phyloP scores from a whole-genome alignment of 1,284 basidiomycete species.

The Cryptococcus sp. region DNA sequence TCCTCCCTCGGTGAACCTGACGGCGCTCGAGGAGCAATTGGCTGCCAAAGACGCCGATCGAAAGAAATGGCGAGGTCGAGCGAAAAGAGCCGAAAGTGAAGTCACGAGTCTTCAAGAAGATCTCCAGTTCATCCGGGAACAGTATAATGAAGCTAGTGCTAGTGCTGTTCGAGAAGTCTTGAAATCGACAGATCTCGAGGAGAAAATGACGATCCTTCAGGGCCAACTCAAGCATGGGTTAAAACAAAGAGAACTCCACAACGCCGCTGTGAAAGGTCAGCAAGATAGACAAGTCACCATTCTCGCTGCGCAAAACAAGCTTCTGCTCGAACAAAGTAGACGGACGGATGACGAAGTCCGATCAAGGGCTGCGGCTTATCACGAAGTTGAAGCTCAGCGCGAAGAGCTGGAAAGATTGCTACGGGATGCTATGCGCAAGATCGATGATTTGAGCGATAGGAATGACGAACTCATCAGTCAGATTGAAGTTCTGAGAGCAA shows the following conservation, averaged over 20 bases:
- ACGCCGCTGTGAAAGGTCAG: slow-evolving; percentile 11
- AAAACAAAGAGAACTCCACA: slow-evolving; percentile 32
- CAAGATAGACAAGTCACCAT: slow-evolving; percentile 9
- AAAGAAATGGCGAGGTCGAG: slow-evolving; percentile 1
- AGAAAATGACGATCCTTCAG: slow-evolving; percentile 18
- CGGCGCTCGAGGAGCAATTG: no score
- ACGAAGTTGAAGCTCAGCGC: slow-evolving; percentile 4
- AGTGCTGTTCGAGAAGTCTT: slow-evolving; percentile 25
- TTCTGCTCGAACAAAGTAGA: slow-evolving; percentile 36
- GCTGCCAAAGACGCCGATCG: not conserved
- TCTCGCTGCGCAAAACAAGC: slow-evolving; percentile 17
- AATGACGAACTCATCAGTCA: slow-evolving; percentile 34
- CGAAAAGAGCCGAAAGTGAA: not conserved
- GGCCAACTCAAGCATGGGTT: slow-evolving; percentile 34
- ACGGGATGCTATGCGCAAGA: slow-evolving; percentile 8
- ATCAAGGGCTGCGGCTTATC: slow-evolving; percentile 22
- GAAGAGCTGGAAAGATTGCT: slow-evolving; percentile 6
- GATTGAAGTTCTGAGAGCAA: slow-evolving; percentile 22
- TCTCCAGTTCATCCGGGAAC: slow-evolving; percentile 21
- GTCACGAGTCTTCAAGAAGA: slow-evolving; percentile 9
- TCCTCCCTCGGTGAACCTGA: no score
- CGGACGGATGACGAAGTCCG: slow-evolving; percentile 38
- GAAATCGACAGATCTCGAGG: slow-evolving; percentile 12
- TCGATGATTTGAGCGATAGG: slow-evolving; percentile 17
- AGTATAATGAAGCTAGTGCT: slow-evolving; percentile 28